A percentile compares a stretch with the other conserved stretches of the same genome.
phyloP scores from a whole-genome alignment of 176 grass and related monocot genomes.

The Oryza nivara region DNA sequence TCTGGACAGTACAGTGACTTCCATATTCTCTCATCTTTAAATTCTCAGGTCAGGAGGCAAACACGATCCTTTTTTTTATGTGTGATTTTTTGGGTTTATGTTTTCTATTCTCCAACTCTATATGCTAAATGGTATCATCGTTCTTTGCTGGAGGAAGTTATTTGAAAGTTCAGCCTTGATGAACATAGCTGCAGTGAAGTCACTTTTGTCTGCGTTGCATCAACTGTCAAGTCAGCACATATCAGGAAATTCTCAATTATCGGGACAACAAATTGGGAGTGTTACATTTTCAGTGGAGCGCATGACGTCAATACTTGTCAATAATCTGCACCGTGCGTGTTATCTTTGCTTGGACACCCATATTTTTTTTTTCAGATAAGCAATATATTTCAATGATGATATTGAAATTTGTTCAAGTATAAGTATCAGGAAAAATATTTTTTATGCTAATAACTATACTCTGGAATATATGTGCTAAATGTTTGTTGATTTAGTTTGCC shows the following conservation, averaged over 20 bases:
- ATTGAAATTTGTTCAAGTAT: conserved; percentile 36
- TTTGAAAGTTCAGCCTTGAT: conserved; percentile 99
- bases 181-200: conserved; percentile 90
- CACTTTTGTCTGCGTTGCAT: conserved; percentile 85
- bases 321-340: conserved; percentile 84
- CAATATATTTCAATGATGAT: conserved; percentile 25
- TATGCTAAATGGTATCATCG: conserved; percentile 32
- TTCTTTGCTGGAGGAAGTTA: conserved; percentile 71
- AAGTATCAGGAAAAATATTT: conserved; percentile 22
- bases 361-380: background rate
- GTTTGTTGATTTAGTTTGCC: conserved; percentile 11
- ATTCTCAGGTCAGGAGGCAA: conserved; percentile 90
- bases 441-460: conserved; percentile 8
- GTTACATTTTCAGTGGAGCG: conserved; percentile 92
- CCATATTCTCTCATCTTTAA: conserved; percentile 96
- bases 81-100: conserved; percentile 13
- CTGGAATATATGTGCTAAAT: conserved; percentile 25
- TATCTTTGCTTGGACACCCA: conserved; percentile 35
- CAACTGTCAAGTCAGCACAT: conserved; percentile 95
- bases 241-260: conserved; percentile 59
- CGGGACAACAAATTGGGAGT: conserved; percentile 74
- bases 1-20: conserved; percentile 98
- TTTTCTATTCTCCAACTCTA: conserved; percentile 29
- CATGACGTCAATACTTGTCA: conserved; percentile 90
- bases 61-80: conserved; percentile 7